Evolutionary conservation across 2,329 filamentous ascomycete genomes (phyloP).

Genomic region (Claviceps sp.): DNA sequence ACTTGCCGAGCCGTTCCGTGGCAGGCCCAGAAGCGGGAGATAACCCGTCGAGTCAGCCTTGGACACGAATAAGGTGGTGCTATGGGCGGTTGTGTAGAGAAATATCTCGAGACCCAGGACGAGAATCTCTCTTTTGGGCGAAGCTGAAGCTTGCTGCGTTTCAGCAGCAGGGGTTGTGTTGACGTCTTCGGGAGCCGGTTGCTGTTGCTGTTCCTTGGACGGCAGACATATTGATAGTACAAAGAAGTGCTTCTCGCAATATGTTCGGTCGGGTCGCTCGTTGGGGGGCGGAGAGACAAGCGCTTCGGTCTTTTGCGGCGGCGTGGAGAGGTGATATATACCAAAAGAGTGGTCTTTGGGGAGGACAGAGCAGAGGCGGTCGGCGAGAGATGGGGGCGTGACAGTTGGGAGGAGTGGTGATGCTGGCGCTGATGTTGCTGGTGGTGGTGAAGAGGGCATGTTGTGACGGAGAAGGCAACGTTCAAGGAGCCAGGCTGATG

Average conservation of each 20-base stretch:
- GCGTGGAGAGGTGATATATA: conserved; percentile 78
- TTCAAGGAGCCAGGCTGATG: not conserved
- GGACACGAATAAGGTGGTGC: conserved; percentile 84
- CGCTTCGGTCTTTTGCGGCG: conserved; percentile 58
- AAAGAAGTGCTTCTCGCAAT: conserved; percentile 71
- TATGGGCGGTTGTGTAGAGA: conserved; percentile 67
- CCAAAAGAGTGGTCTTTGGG: conserved; percentile 46
- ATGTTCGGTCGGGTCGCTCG: conserved; percentile 60
- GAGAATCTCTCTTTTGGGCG: conserved; percentile 39
- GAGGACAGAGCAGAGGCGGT: conserved; percentile 32
- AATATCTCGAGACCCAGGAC: conserved; percentile 77
- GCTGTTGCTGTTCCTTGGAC: conserved; percentile 1
- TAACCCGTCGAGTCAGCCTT: conserved; percentile 96
- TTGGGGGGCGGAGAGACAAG: conserved; percentile 70
- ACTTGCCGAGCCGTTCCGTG: conserved; percentile 48
- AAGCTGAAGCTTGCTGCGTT: not conserved
- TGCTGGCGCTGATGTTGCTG: not conserved
- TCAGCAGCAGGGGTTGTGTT: not conserved
- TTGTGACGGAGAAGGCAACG: not conserved
- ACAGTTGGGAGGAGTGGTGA: not conserved
- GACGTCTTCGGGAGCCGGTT: not conserved
- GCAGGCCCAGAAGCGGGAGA: conserved; percentile 51
- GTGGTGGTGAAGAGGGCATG: not conserved
- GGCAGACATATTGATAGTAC: conserved; percentile 32
- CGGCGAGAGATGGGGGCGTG: not conserved